Base-by-base conservation (phyloP, 306 rosid species). In the Quercus ilex region DNA sequence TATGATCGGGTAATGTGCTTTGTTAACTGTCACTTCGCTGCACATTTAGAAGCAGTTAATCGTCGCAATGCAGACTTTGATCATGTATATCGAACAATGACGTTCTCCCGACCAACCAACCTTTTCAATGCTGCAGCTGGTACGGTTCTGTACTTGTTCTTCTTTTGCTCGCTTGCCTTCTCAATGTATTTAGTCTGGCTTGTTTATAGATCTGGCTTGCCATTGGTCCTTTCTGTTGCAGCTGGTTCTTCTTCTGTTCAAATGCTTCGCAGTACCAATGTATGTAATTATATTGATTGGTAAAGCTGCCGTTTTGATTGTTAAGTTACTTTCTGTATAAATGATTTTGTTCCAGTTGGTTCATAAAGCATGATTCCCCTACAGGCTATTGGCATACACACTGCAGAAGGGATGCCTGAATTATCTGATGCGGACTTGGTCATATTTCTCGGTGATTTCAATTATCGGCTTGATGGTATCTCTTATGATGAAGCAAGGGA, bases 21-120 rank as follows among this genome's bases (percentile, higher is more conserved):
- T 82, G 92, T 95, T 57, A 95, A 92, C 87, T 95, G 99, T 83
- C 99, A 95, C 92, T 95, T 95, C 84, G 99, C 99, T 74, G 99
- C 99, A 67, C 99, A 95, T 88, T 84, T 87, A 78, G 99, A 95
- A 70, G 99, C 97, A 73, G 98, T 95, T 73, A 74, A 76, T 81
- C 98, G 99, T 77, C 98, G 99, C 63, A 95, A 95, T 84, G 91
- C 95, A 55, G 99, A 95, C 86, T 95, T 95, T 55, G 97, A 91
- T 83, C 89, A 90, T 89, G 98, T 95, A 68, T 95, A 87, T 74
- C 95, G 92, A 57, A 92, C 93, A 51, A 95, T 92, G 99, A 75
- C 92, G 74, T 95, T 95, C 75, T 77, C 73, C 80, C 87, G 94
- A 79, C 90, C 93, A 49, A 85, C 96, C 74, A 90, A 83, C 74